Evolutionary conservation across 139 green algal genomes (phyloP).

Genomic region (Desmodesmus armatus): DNA sequence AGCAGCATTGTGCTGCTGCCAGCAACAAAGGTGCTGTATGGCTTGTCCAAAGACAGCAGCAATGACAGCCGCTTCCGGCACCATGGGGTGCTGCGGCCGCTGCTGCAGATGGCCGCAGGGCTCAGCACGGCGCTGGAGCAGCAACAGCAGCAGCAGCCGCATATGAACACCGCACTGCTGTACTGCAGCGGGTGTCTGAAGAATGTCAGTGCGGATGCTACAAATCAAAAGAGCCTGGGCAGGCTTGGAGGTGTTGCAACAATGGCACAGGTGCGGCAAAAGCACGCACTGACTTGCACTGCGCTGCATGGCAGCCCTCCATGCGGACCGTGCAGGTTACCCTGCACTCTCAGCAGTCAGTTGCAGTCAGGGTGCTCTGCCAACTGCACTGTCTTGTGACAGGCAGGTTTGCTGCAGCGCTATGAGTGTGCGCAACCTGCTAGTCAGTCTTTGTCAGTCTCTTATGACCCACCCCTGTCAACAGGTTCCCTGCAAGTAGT

Average conservation of each 20-base stretch:
- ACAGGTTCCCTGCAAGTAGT: no score
- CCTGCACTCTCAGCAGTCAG: no score
- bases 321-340: no score
- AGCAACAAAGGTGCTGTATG: conserved; percentile 20
- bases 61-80: conserved; percentile 29
- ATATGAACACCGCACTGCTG: not conserved
- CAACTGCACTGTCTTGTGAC: no score
- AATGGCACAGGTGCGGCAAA: conserved; percentile 19
- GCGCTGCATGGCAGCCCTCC: no score
- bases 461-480: no score
- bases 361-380: no score
- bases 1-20: not conserved
- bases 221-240: conserved; percentile 18
- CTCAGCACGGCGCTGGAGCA: conserved; percentile 2
- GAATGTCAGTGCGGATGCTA: conserved; percentile 27
- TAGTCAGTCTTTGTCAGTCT: no score
- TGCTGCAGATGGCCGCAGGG: not conserved
- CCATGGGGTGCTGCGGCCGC: not conserved
- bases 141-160: conserved; percentile 14
- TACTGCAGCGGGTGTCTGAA: conserved; percentile 13
- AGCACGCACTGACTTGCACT: no score
- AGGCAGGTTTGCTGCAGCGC: no score
- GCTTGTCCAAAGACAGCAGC: conserved; percentile 22
- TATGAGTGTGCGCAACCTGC: no score
- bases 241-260: not conserved